phyloP scores from a whole-genome alignment of 768 basidiomycete species.

The Dioszegia hungarica region DNA sequence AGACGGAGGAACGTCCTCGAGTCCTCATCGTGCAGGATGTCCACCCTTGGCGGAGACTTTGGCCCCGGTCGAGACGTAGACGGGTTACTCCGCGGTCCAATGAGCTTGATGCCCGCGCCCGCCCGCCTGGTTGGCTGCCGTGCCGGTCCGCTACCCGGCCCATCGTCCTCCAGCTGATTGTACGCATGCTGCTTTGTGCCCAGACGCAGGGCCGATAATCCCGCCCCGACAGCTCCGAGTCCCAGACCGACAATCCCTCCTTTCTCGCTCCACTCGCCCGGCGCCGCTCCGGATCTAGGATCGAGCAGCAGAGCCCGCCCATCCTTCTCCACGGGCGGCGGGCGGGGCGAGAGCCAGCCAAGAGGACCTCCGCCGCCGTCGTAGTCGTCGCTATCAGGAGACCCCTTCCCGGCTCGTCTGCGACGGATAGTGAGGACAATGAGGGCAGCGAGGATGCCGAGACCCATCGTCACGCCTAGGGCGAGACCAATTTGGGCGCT shows the following conservation, averaged over 20 bases:
- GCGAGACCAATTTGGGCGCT: slow-evolving; percentile 59
- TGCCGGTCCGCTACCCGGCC: slow-evolving; percentile 12
- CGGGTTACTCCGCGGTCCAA: slow-evolving; percentile 50
- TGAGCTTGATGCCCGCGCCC: slow-evolving; percentile 42
- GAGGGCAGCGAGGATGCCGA: slow-evolving; percentile 52
- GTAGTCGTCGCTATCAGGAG: background rate
- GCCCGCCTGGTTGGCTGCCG: slow-evolving; percentile 25
- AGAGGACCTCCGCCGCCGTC: background rate
- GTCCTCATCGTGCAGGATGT: slow-evolving; percentile 49
- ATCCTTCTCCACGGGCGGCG: slow-evolving; percentile 16
- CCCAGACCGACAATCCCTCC: slow-evolving; percentile 23
- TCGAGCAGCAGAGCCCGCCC: slow-evolving; percentile 24
- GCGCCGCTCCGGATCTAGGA: slow-evolving; percentile 2
- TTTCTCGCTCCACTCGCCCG: slow-evolving; percentile 14
- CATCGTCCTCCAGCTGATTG: background rate
- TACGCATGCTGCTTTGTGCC: slow-evolving; percentile 14
- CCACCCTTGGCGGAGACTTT: slow-evolving; percentile 17
- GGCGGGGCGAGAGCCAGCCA: background rate
- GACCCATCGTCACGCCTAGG: slow-evolving; percentile 60
- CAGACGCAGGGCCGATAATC: slow-evolving; percentile 15
- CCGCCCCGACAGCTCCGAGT: slow-evolving; percentile 24
- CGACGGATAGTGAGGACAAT: slow-evolving; percentile 49
- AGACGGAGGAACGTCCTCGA: slow-evolving; percentile 10
- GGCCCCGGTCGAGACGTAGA: slow-evolving; percentile 16
- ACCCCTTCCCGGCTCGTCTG: background rate